Base-by-base conservation (phyloP, 2,329 filamentous ascomycete genomes). In the Ambrosiella beaveri region DNA sequence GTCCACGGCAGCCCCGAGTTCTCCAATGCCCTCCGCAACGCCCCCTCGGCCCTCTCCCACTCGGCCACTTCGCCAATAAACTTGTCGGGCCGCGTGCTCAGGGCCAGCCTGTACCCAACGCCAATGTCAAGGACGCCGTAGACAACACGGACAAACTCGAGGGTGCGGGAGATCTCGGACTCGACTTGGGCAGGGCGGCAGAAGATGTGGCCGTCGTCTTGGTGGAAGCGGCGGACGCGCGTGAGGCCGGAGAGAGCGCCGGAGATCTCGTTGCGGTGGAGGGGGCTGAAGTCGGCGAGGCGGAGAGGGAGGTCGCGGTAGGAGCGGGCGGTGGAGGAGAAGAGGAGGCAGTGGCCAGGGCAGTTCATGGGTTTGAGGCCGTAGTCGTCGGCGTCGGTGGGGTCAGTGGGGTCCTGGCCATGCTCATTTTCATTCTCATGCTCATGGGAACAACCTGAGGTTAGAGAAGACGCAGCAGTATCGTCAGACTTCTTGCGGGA, bases 321-420 rank as follows among this genome's bases (percentile, higher is more conserved):
- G 64, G 84, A 88, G 61, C 82, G 81, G 59, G 77, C 76, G 63
- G 84, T 79, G 52, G 84, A 84, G 61, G 79, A 83, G 67, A 94
- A 95, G 62, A 95, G 79, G 62, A 95, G 74, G 67, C 88, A 94
- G 69, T 95, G 88, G 2, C 88, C 88, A 0, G 88, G 88, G 67
- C 88, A 95, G 67, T 95, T 95, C 88, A 95, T 95, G 12, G 88
- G 88, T 69, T 95, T 95, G 64, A 95, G 72, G 15, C 86, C 87
- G 69, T 87, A 94, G 62, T 86, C 84, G 62, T 84, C 81, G 61
- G 80, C 76, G 60, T 78, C 77, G 61, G 82, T 79, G 17, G 61
- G 38, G 39, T 45, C 27, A 61, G 65, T 58, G 55, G 63, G 19
- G 35, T 62, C 61, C 9, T 71, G 68, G 53, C 66, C 69, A 58